Conservation (phyloP, 371 early-diverging fungal species). For the Furculomyces boomerangus region DNA sequence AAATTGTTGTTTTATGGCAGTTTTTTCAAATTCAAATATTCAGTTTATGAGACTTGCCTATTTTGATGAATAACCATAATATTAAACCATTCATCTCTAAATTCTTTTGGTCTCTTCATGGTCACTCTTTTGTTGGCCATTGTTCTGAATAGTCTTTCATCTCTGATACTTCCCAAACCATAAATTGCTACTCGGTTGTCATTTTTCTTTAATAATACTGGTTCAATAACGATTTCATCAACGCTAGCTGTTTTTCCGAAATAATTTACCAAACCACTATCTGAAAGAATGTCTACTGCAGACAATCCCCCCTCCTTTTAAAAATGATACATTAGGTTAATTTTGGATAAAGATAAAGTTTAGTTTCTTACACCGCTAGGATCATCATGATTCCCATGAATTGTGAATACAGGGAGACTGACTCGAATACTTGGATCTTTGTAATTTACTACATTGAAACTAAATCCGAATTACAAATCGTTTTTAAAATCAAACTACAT, state of each 20-base stretch:
- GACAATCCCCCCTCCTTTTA: constrained; percentile 44
- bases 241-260: constrained; percentile 69
- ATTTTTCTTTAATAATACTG: constrained; percentile 75
- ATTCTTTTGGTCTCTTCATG: constrained; percentile 47
- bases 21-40: background rate
- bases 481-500: too few species aligned
- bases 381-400: constrained; percentile 99
- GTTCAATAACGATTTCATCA: constrained; percentile 58
- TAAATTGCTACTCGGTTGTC: constrained; percentile 64
- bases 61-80: constrained; percentile 84
- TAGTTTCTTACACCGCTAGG: constrained; percentile 53
- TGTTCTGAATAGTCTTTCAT: constrained; percentile 76
- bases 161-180: constrained; percentile 91
- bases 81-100: constrained; percentile 43
- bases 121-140: constrained; percentile 61
- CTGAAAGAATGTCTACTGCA: constrained; percentile 72
- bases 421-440: constrained; percentile 80
- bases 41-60: too few species aligned
- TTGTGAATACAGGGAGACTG: constrained; percentile 81
- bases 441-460: constrained; percentile 56
- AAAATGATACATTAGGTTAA: constrained; percentile 10
- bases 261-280: constrained; percentile 82
- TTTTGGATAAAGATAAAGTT: background rate
- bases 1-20: background rate
- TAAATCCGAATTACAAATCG: constrained; percentile 4